These are phyloP conservation scores for Aeschynomene evenia DNA, from an alignment of 306 rosid genomes.

Conservation along the genomic window DNA sequence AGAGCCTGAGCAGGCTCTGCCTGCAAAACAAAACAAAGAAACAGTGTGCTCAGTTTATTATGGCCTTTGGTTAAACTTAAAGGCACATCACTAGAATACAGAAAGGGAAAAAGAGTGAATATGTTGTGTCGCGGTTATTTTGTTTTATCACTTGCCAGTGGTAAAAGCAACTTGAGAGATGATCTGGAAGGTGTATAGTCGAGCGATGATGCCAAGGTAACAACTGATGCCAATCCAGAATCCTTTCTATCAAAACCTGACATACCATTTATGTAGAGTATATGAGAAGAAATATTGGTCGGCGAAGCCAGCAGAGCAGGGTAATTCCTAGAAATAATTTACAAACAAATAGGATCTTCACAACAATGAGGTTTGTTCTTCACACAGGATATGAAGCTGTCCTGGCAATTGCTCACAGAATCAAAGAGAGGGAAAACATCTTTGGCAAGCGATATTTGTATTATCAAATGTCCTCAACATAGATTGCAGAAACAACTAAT, in stretches of 20 bases:
- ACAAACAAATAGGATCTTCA: neutral
- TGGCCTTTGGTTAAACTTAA: neutral
- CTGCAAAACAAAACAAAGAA: slow-evolving; percentile 54
- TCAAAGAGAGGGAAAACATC: neutral
- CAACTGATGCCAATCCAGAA: slow-evolving; percentile 61
- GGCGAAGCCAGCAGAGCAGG: neutral
- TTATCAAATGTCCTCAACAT: neutral
- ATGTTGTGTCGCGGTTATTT: slow-evolving; percentile 14
- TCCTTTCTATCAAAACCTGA: slow-evolving; percentile 62
- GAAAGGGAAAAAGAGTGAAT: neutral
- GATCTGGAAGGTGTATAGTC: slow-evolving; percentile 78
- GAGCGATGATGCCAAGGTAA: slow-evolving; percentile 84
- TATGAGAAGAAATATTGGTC: slow-evolving; percentile 13
- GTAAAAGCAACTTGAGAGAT: slow-evolving; percentile 75
- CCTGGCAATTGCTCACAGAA: neutral
- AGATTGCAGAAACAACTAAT: neutral
- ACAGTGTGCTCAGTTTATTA: neutral
- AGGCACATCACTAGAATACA: neutral
- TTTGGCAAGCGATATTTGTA: neutral
- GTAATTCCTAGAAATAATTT: neutral
- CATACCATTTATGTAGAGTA: slow-evolving; percentile 23
- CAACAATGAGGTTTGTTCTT: neutral
- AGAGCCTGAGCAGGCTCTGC: slow-evolving; percentile 62
- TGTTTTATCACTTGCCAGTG: slow-evolving; percentile 65
- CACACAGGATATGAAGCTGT: neutral